Conservation (phyloP, 108 stramenopile species). For the Stephanodiscus minutulus region DNA sequence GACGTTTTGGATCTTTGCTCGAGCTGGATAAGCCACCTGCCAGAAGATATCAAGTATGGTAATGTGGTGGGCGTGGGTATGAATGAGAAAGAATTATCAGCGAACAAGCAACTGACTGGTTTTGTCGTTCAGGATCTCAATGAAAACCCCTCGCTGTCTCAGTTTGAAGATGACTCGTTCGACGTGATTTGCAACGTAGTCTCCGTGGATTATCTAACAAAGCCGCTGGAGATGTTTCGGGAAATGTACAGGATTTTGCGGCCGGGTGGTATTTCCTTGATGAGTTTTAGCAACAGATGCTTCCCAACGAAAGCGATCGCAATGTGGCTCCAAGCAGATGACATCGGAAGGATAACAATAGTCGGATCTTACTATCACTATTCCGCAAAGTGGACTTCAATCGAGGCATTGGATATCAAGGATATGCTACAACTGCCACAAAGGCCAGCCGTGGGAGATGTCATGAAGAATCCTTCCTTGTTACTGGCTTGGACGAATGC, state of each 20-base stretch:
- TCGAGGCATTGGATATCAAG: slow-evolving; percentile 72
- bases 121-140: slow-evolving; percentile 69
- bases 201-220: slow-evolving; percentile 75
- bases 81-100: slow-evolving; percentile 68
- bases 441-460: slow-evolving; percentile 54
- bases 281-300: slow-evolving; percentile 75
- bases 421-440: slow-evolving; percentile 43
- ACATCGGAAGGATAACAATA: slow-evolving; percentile 68
- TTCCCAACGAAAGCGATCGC: slow-evolving; percentile 82
- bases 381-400: slow-evolving; percentile 55
- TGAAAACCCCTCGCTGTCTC: slow-evolving; percentile 46
- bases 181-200: slow-evolving; percentile 75
- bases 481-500: slow-evolving; percentile 70
- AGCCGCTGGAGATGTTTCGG: slow-evolving; percentile 69
- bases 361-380: slow-evolving; percentile 77
- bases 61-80: slow-evolving; percentile 72
- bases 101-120: slow-evolving; percentile 66
- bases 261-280: slow-evolving; percentile 67
- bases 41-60: slow-evolving; percentile 46
- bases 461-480: slow-evolving; percentile 55
- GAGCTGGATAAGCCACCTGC: slow-evolving; percentile 73
- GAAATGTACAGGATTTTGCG: slow-evolving; percentile 73
- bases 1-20: slow-evolving; percentile 80
- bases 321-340: slow-evolving; percentile 83
- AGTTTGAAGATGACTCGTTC: slow-evolving; percentile 69